Evolutionary conservation across 1,284 basidiomycete species (phyloP), one percentile per base, ranked within the genome.

Genomic region (Ustilago bromivora): DNA sequence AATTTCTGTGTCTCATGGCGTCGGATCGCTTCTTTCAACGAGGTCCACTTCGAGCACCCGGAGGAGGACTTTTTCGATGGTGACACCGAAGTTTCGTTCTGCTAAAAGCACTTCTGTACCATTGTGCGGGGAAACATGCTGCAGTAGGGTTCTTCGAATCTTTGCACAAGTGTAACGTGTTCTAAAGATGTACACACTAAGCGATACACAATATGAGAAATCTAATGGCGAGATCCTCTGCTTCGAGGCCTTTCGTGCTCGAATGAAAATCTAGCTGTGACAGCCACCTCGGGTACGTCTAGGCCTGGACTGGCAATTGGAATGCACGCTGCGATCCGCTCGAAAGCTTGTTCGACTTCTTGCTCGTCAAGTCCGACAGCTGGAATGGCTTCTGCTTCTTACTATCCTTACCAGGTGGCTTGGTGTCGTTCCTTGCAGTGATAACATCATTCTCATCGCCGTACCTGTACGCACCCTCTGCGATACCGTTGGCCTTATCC

Each of bases 21-120:
- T 88, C 2, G 88, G 88, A 0, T 87, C 87, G 13, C 78, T 88
- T 34, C 85, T 28, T 28, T 88, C 82, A 88, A 87, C 78, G 81
- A 85, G 74, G 84, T 88, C 38, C 84, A 76, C 7, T 80, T 83
- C 61, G 87, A 88, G 23, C 23, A 28, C 23, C 23, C 23, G 23
- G 40, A 84, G 11, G 4, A 57, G 43, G 40, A 6, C 56, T 7
- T n/a, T 46, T 11, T 46, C n/a, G 15, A n/a, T 1, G 7, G n/a
- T 19, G 43, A 7, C 23, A 28, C 23, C 23, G 2, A 28, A 28
- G 38, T 40, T 17, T 40, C 38, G 15, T 11, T 40, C 23, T 28
- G 23, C 23, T 28, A 28, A 28, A 28, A 28, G 23, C 23, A 28
- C 23, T 28, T 40, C 38, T 40, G 11, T 40, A 4, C 38, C 38